Base-by-base conservation (phyloP, 192 early-diverging fungal genomes). In the Backusella macrospora region DNA sequence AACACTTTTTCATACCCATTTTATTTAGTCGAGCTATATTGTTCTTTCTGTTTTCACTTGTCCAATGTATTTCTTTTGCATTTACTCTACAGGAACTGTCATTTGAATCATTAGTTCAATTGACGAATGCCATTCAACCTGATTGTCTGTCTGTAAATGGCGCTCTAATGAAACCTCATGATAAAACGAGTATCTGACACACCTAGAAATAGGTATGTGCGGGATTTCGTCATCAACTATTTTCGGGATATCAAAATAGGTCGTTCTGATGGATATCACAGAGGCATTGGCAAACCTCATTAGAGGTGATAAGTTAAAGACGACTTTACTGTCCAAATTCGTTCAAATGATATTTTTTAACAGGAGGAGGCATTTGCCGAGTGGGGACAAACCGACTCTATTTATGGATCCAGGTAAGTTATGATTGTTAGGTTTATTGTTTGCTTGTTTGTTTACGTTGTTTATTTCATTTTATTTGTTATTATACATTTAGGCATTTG, bases 291-390 rank as follows among this genome's bases (percentile, higher is more conserved):
- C 93, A 63, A 62, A 13, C 23, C 46, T 87, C 67, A 73, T 64
- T 26, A 76, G 77, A 59, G 26, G 12, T 44, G 5, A 10, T 5
- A 62, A 45, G 10, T 16, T 38, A 9, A 43, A 29, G 15, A 37
- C 62, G 65, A 81, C 67, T 26, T 73, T 43, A 85, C 86, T 0
- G 44, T 59, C n/a, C 4, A 12, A 3, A 26, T 59, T 67, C 6
- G 46, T 99, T 64, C 96, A 99, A 79, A 63, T 99, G 16, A 85
- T 99, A 29, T 99, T 99, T 76, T 97, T 99, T 80, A 96, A 99
- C 77, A 96, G 97, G 97, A 99, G 70, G 97, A 99, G 78, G 95
- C 97, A 5, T 95, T 96, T 78, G 72, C 68, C 16, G 72, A 84
- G 1, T 97, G 96, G 96, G 84, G 89, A 5, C 70, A 23, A 14